Base-by-base conservation (phyloP, 352 stramenopile genomes). In the Globisporangium megalacanthum region DNA sequence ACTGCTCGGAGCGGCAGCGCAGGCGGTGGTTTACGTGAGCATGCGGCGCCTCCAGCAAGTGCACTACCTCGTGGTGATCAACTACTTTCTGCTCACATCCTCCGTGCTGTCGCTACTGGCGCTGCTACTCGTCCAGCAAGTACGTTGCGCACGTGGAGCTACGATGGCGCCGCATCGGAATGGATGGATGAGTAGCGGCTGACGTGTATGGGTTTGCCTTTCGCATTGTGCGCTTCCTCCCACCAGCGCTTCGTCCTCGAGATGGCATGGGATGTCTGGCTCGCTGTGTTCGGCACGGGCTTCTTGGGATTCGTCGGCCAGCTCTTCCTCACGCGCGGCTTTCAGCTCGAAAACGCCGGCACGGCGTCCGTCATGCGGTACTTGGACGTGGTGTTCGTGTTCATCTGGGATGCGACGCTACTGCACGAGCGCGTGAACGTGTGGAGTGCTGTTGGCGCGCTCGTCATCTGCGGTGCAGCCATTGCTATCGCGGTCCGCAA, bases 311-410 rank as follows among this genome's bases (percentile, higher is more conserved):
- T 88, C 22, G 37, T 83, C 4, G 80, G 79, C 2, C 81, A 92
- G 49, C 45, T 89, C 51, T 68, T 87, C 39, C 66, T 94, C 10
- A 94, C 84, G 1, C 84, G 86, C 45, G 84, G 84, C 6, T 92
- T 94, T 52, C 84, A 94, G 62, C 68, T 90, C 6, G 84, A 91
- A 49, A 94, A 92, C 45, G 79, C 79, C n/a, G 82, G 81, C 13
- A 86, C 91, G 33, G 84, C 84, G 14, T 91, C 79, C 14, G 77
- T 92, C 53, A 91, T 92, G 84, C 84, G 84, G 36, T 91, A 91
- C 61, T 49, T 92, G 25, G 83, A 92, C 53, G 81, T 94, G 8
- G 81, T 92, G n/a, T 92, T 72, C 59, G 78, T 90, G 7, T 94
- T 94, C 60, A 69, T 94, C 49, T 92, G 80, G 78, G 81, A 93